phyloP scores from a whole-genome alignment of 305 asterid genomes.

The Salvia sclarea region DNA sequence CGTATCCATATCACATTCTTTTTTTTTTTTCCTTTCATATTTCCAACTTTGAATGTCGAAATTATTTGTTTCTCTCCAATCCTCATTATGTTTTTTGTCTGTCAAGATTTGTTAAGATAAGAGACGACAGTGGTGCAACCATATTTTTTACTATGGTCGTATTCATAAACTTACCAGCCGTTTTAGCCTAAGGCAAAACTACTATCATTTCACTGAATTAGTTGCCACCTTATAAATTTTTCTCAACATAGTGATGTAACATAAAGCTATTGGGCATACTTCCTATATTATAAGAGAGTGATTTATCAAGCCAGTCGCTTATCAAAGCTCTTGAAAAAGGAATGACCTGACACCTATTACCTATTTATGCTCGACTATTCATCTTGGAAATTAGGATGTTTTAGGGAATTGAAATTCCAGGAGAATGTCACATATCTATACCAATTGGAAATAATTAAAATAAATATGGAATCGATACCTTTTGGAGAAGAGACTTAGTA shows the following conservation, averaged over 20 bases:
- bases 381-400: background rate
- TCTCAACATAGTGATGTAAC: background rate
- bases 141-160: background rate
- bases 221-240: background rate
- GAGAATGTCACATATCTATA: background rate
- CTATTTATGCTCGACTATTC: background rate
- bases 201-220: background rate
- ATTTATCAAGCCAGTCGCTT: no score
- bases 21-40: no score
- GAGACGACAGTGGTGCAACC: background rate
- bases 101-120: background rate
- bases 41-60: background rate
- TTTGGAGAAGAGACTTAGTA: no score
- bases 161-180: background rate
- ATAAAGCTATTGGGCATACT: background rate
- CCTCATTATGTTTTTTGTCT: background rate
- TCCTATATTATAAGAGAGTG: background rate
- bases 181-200: slow-evolving; percentile 11
- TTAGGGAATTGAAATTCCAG: background rate
- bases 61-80: background rate
- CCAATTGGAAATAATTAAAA: background rate
- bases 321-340: background rate
- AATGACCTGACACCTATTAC: background rate
- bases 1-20: background rate
- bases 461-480: background rate